Conservation (phyloP, 2,329 filamentous ascomycete genomes). For the Xylariaceae sp. region DNA sequence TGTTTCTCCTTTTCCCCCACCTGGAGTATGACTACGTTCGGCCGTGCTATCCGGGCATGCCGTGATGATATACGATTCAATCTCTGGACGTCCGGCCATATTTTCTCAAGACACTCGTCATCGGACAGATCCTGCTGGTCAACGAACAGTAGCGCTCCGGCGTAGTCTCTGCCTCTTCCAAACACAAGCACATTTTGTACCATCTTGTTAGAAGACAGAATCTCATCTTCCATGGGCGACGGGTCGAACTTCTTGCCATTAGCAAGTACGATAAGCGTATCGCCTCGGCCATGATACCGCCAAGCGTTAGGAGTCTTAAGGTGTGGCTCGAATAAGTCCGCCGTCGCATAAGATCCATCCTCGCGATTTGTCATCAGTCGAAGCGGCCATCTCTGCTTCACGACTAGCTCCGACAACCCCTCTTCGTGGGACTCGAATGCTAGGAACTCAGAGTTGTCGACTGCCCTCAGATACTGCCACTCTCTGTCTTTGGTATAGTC, state of each 20-base stretch:
- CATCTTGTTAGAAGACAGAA: conserved; percentile 40
- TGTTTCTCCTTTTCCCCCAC: conserved; percentile 24
- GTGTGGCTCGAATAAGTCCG: conserved; percentile 58
- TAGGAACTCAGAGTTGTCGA: conserved; percentile 31
- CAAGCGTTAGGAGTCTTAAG: conserved; percentile 48
- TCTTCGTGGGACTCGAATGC: conserved; percentile 43
- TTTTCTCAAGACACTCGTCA: conserved; percentile 35
- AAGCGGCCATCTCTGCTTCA: conserved; percentile 53
- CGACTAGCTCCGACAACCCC: conserved; percentile 48
- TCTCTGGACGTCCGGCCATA: conserved; percentile 41
- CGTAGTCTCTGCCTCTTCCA: conserved; percentile 50
- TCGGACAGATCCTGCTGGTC: conserved; percentile 29
- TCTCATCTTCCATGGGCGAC: conserved; percentile 51
- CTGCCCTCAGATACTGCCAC: conserved; percentile 55
- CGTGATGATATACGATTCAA: conserved; percentile 45
- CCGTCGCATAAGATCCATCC: conserved; percentile 57
- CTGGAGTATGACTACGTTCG: conserved; percentile 47
- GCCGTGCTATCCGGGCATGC: conserved; percentile 45
- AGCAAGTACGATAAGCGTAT: conserved; percentile 56
- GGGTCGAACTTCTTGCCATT: conserved; percentile 68
- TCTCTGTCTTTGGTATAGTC: conserved; percentile 49
- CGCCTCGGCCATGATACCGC: conserved; percentile 57
- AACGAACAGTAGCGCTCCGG: conserved; percentile 52
- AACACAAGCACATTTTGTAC: conserved; percentile 56
- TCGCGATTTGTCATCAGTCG: conserved; percentile 52